Base-by-base conservation (phyloP, 106 monocot species). In the Allium sativum region DNA sequence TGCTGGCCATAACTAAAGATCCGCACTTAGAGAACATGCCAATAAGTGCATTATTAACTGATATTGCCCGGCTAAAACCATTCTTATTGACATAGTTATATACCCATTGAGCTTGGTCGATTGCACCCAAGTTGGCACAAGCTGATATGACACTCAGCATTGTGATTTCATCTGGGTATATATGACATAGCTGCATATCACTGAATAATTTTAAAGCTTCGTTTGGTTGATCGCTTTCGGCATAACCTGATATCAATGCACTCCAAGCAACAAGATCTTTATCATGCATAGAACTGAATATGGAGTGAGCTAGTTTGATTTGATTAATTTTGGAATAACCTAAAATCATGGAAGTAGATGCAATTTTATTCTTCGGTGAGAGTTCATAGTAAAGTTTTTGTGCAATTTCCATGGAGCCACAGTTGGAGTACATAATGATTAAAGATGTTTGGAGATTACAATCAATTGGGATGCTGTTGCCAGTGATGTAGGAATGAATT, bases 241-340 rank as follows among this genome's bases (percentile, higher is more conserved):
- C 72, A 55, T 82, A 82, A 1, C 79, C 74, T 12, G 82, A 77
- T 52, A 90, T 79, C 82, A 90, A 79, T 7, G 82, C 77, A 15
- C 77, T 85, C 90, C 84, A 85, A 58, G 68, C 76, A 21, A 85
- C 66, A 16, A 85, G 66, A 69, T 90, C 90, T 41, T 72, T 76
- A 8, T 79, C 69, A 8, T 16, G 14, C 72, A 85, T 82, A 41
- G 21, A 44, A 60, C 82, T 70, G 60, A 90, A 90, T 12, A 90
- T 56, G 44, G 62, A 65, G 9, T 75, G 73, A 4, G 90, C 90
- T 51, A 64, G 45, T 15, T 66, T 69, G 45, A 79, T 66, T 65
- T 61, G 55, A 20, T 77, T 77, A 18, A 68, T 10, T 66, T 82
- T 81, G 8, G 79, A 70, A 67, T 85, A 85, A 12, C 76, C 85